Evolutionary conservation across 2,329 filamentous ascomycete genomes (phyloP).

Genomic region (Clonostachys sp.): DNA sequence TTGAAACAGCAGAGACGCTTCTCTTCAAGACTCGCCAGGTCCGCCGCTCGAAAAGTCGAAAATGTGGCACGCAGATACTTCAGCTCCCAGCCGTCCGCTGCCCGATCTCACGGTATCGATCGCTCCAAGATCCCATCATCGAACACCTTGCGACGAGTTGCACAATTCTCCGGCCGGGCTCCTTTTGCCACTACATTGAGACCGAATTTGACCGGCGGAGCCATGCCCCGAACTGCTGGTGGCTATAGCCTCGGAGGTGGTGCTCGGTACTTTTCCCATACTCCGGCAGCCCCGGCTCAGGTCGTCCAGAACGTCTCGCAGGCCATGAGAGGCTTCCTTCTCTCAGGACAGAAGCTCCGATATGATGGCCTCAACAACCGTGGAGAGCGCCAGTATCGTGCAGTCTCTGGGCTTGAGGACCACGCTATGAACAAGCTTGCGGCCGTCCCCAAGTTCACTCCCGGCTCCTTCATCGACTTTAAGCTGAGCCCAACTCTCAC

Average conservation of each 20-base stretch:
- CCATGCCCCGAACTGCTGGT: conserved; percentile 77
- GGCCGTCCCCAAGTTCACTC: conserved; percentile 45
- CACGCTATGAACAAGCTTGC: conserved; percentile 66
- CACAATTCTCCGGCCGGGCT: conserved; percentile 65
- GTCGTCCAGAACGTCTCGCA: conserved; percentile 94
- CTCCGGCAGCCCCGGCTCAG: conserved; percentile 78
- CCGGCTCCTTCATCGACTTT: conserved; percentile 88
- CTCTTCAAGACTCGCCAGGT: conserved; percentile 22
- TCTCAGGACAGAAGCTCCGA: conserved; percentile 84
- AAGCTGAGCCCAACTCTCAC: conserved; percentile 84
- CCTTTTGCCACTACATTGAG: conserved; percentile 87
- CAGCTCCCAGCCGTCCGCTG: conserved; percentile 27
- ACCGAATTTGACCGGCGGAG: conserved; percentile 86
- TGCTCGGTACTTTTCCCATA: conserved; percentile 86
- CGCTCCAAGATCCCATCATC: conserved; percentile 44
- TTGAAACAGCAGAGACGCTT: conserved; percentile 46
- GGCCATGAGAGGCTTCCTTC: conserved; percentile 84
- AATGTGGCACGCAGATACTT: conserved; percentile 46
- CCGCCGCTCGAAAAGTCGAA: conserved; percentile 30
- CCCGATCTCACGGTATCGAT: conserved; percentile 28
- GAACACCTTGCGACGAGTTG: conserved; percentile 43
- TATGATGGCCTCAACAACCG: conserved; percentile 73
- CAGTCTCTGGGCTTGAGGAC: conserved; percentile 71
- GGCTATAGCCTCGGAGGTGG: conserved; percentile 77
- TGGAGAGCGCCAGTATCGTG: conserved; percentile 75